Base-by-base conservation (phyloP, 208 protist species). In the Angomonas ambiguus region DNA sequence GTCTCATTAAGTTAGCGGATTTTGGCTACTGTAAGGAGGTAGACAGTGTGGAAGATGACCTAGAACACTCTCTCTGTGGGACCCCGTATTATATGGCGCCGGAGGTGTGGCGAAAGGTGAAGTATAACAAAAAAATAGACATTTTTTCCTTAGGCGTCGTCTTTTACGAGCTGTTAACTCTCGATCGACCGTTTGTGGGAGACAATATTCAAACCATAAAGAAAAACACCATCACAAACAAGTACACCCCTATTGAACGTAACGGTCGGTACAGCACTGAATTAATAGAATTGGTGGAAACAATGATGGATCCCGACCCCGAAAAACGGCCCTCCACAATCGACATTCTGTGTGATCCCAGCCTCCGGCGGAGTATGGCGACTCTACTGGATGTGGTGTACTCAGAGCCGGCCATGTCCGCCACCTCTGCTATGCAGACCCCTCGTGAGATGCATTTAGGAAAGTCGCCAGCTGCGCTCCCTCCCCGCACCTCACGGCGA, bases 1-100 rank as follows among this genome's bases (percentile, higher is more conserved):
- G 86, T n/a, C 38, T 87, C 6, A 57, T 87, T 13, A 92, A 92
- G 63, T 57, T 92, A 11, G 83, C 71, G 13, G 86, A 92, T 62
- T 90, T 92, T 74, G 81, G 81, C 38, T 80, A 83, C 34, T 77
- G 59, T 51, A 79, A 80, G 51, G 56, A 74, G 32, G 64, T 62
- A 1, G 51, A 65, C 51, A 69, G 64, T 32, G 71, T 78, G 11
- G 65, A 69, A 27, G 62, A 77, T 11, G 61, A 74, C 22, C 48
- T 63, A 28, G 74, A 58, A n/a, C 55, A 59, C 33, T 79, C 77
- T 18, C 78, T 87, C 66, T 77, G 72, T 41, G 88, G 84, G 38
- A 88, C 83, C 30, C 85, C 91, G n/a, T 88, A 91, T 62, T 97
- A 94, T 74, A 48, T 97, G 42, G 67, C 84, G 2, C 92, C 92